Base-by-base conservation (phyloP, 192 early-diverging fungal species). In the Thamnidium elegans region DNA sequence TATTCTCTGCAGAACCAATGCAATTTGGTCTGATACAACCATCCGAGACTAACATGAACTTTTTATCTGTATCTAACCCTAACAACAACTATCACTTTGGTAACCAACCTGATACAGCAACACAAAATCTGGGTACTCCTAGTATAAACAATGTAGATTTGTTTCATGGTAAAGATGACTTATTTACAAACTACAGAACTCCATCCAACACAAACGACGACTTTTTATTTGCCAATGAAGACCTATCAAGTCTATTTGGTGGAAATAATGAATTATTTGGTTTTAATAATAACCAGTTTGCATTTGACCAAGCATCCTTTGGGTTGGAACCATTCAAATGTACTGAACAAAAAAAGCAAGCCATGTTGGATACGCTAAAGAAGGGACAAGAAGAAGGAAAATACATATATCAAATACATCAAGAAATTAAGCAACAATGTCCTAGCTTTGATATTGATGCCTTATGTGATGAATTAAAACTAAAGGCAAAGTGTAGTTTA, bases 381-480 rank as follows among this genome's bases (percentile, higher is more conserved):
- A 34, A 17, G 13, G 58, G 58, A 5, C 54, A 32, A 15, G 30
- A 53, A 19, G 34, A 44, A 42, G 65, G 65, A 10, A 39, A 45
- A 30, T 55, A 43, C 20, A 31, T 43, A 3, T 50, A 48, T 50
- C 44, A 67, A 9, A 17, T 67, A 17, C 65, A 67, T 17, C 34
- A 67, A 48, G 55, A 67, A 36, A 23, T 67, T 7, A 23, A 32
- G n/a, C 32, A 58, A 39, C 26, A 67, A 10, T 50, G 55, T 20
- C 65, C 65, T 36, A 50, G 50, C 26, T 68, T 68, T 45, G 43
- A 68, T 47, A 19, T 68, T 0, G 66, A 68, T 20, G 17, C 50
- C 30, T 21, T 72, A 23, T 72, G 70, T 19, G 55, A 65, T 19
- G 70, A 72, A n/a, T 50, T 72, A 32, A 45, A 60, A 13, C 30